These are phyloP conservation scores for Mallotus japonicus DNA, from an alignment of 441 rosid genomes.

Conservation along the genomic window DNA sequence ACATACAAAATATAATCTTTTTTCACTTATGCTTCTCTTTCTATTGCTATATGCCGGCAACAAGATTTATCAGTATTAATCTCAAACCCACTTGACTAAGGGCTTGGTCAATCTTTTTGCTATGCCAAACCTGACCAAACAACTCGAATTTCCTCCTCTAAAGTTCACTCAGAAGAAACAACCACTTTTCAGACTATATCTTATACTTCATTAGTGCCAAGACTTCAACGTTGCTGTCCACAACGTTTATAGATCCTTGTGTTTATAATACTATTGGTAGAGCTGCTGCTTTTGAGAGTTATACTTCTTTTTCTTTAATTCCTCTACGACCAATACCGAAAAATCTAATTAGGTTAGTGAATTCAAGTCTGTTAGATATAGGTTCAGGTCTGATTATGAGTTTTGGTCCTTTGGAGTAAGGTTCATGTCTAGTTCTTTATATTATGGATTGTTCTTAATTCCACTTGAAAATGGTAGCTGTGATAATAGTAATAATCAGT, in stretches of 20 bases:
- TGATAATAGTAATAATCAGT: background rate
- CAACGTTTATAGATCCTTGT: too few relatives aligned
- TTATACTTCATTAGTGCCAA: conserved; percentile 55
- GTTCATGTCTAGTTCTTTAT: conserved; percentile 61
- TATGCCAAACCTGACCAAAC: conserved; percentile 43
- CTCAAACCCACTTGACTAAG: conserved; percentile 42
- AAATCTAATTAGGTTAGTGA: conserved; percentile 35
- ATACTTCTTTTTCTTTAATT: conserved; percentile 42
- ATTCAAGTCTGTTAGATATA: too few relatives aligned
- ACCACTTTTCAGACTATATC: conserved; percentile 50
- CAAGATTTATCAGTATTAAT: conserved; percentile 29
- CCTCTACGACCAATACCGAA: conserved; percentile 48
- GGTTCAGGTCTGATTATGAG: conserved; percentile 22
- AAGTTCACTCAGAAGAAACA: conserved; percentile 45
- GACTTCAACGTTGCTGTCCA: conserved; percentile 48
- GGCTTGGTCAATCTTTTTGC: conserved; percentile 53
- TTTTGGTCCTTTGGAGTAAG: conserved; percentile 65
- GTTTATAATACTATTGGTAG: conserved; percentile 32
- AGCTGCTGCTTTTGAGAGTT: conserved; percentile 48
- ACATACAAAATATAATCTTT: background rate
- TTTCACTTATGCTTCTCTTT: background rate
- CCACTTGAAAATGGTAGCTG: conserved; percentile 40
- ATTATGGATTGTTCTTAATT: conserved; percentile 46
- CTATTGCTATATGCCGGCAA: conserved; percentile 27
- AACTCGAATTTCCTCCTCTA: conserved; percentile 33